These are phyloP conservation scores for Lolium multiflorum DNA, from an alignment of 176 grass and related monocot genomes.

Conservation along the genomic window DNA sequence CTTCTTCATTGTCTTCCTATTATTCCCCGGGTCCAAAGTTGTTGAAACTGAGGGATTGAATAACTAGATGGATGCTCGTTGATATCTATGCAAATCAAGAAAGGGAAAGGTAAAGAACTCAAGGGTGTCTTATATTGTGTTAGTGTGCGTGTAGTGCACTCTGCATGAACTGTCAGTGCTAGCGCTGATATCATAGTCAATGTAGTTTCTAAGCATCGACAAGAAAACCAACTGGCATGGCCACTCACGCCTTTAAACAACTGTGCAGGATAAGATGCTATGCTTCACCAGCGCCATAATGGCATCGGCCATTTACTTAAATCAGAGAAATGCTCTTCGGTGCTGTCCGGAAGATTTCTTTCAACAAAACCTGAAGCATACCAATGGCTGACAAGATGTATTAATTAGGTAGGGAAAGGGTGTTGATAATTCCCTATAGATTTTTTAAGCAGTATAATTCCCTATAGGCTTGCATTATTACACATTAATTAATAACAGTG, in stretches of 20 bases:
- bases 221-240: constrained; percentile 41
- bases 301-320: not conserved
- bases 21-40: not conserved
- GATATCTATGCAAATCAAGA: constrained; percentile 39
- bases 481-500: too few species aligned
- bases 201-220: constrained; percentile 13
- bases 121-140: not conserved
- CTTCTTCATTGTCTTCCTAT: constrained; percentile 1
- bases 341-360: too few species aligned
- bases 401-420: too few species aligned
- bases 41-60: not conserved
- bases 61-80: not conserved
- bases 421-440: not conserved
- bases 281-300: constrained; percentile 1
- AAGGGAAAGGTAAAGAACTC: not conserved
- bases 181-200: not conserved
- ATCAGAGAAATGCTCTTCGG: too few species aligned
- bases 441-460: not conserved
- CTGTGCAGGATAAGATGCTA: not conserved
- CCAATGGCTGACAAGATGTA: too few species aligned
- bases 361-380: too few species aligned
- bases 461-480: not conserved
- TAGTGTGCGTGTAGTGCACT: not conserved
- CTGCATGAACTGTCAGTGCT: not conserved
- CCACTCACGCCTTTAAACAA: constrained; percentile 33